phyloP scores from a whole-genome alignment of 1,139 yeast genomes.

The Geotrichum carabidarum region DNA sequence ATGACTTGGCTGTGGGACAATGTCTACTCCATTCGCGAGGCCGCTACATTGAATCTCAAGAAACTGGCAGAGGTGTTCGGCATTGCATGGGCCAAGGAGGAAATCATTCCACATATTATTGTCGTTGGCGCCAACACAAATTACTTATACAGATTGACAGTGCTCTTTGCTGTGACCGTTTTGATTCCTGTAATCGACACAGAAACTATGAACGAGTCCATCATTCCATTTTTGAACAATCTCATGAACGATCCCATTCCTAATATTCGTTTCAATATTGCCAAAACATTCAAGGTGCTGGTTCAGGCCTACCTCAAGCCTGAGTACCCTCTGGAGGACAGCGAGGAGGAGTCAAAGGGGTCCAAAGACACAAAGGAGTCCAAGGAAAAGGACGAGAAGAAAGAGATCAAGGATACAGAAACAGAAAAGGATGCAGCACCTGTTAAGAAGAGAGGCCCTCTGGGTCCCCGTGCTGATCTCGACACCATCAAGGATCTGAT shows the following conservation, averaged over 20 bases:
- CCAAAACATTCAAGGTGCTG: constrained; percentile 68
- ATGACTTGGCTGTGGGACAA: constrained; percentile 98
- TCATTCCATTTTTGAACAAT: constrained; percentile 73
- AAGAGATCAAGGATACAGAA: constrained; percentile 15
- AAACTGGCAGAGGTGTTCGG: constrained; percentile 85
- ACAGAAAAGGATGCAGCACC: constrained; percentile 16
- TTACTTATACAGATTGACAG: constrained; percentile 87
- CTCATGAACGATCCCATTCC: constrained; percentile 80
- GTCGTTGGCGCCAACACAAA: constrained; percentile 50
- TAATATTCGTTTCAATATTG: constrained; percentile 90
- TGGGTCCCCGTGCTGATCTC: constrained; percentile 20
- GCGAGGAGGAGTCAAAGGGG: constrained; percentile 27
- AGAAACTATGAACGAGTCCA: constrained; percentile 53
- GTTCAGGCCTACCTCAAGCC: constrained; percentile 47
- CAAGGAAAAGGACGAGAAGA: neutral
- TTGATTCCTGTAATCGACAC: constrained; percentile 54
- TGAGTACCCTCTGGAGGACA: constrained; percentile 19
- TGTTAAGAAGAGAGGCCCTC: constrained; percentile 15
- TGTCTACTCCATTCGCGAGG: constrained; percentile 92
- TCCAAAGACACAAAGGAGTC: neutral
- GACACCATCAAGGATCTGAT: constrained; percentile 42
- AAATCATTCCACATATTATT: constrained; percentile 72
- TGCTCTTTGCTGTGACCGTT: constrained; percentile 79
- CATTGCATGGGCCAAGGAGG: constrained; percentile 84
- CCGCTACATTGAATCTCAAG: constrained; percentile 81